These are phyloP conservation scores for Haplosporangium gracile DNA, from an alignment of 192 early-diverging fungal genomes.

Conservation along the genomic window DNA sequence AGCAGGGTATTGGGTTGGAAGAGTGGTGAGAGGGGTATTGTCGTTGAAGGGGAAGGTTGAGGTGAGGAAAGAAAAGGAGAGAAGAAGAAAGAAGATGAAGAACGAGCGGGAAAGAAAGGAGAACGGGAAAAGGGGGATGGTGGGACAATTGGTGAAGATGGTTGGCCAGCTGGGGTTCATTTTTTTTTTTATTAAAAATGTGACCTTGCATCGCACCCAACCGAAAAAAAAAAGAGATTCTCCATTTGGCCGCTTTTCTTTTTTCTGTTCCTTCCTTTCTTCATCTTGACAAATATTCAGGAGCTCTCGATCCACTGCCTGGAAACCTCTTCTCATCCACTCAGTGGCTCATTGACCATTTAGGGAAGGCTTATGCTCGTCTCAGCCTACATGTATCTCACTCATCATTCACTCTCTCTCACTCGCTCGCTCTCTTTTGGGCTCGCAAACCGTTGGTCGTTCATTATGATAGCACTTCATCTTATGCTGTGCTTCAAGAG, in stretches of 20 bases:
- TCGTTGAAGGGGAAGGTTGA: not conserved
- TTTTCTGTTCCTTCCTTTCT: conserved; percentile 4
- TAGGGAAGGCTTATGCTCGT: too few relatives aligned
- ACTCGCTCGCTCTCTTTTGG: not conserved
- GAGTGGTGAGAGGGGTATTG: not conserved
- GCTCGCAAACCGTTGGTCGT: not conserved
- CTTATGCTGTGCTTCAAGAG: too few relatives aligned
- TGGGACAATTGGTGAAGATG: not conserved
- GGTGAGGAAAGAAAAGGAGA: not conserved
- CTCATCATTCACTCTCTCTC: not conserved
- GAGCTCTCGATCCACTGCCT: not conserved
- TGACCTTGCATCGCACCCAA: too few relatives aligned
- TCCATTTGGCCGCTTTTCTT: not conserved
- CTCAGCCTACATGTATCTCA: too few relatives aligned
- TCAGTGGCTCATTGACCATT: too few relatives aligned
- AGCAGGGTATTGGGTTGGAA: not conserved
- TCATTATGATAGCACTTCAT: too few relatives aligned
- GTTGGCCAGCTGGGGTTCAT: conserved; percentile 1
- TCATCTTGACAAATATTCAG: not conserved
- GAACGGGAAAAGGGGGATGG: not conserved
- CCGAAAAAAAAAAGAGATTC: not conserved
- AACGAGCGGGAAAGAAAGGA: not conserved
- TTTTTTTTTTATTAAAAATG: not conserved
- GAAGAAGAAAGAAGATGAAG: not conserved
- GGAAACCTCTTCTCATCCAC: not conserved